Conservation (phyloP, 176 grass and related monocot genomes). For the Cenchrus americanus region DNA sequence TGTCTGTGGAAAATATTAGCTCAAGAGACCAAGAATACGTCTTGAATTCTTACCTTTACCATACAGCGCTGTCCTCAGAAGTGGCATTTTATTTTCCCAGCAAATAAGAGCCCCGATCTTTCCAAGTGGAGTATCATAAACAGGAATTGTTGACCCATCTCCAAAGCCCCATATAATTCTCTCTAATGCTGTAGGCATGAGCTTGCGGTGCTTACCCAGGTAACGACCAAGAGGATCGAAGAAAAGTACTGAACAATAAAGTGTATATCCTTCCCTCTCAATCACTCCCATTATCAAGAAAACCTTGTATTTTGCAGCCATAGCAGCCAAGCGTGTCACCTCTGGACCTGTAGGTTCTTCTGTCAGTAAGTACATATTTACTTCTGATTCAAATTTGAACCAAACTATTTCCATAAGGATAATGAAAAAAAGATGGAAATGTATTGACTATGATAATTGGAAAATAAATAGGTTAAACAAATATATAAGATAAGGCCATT, state of each 20-base stretch:
- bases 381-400: neutral
- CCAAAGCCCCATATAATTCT: slow-evolving; percentile 93
- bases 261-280: slow-evolving; percentile 86
- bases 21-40: too few relatives aligned
- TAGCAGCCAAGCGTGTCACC: slow-evolving; percentile 70
- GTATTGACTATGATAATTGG: neutral
- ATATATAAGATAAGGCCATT: neutral
- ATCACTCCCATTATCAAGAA: slow-evolving; percentile 95
- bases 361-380: slow-evolving; percentile 22
- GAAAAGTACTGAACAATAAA: slow-evolving; percentile 88
- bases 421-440: neutral
- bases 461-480: neutral
- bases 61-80: slow-evolving; percentile 82
- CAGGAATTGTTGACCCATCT: slow-evolving; percentile 90
- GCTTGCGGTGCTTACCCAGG: slow-evolving; percentile 87
- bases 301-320: slow-evolving; percentile 90
- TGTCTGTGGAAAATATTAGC: neutral
- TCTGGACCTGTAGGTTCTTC: slow-evolving; percentile 69
- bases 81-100: slow-evolving; percentile 97
- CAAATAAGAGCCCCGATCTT: slow-evolving; percentile 96
- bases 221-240: slow-evolving; percentile 84
- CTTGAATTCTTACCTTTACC: slow-evolving; percentile 70
- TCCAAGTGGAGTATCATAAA: slow-evolving; percentile 91
- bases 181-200: slow-evolving; percentile 90
- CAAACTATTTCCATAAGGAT: slow-evolving; percentile 5